Base-by-base conservation (phyloP, 2,329 filamentous ascomycete genomes). In the Aspergillus viridinutans region DNA sequence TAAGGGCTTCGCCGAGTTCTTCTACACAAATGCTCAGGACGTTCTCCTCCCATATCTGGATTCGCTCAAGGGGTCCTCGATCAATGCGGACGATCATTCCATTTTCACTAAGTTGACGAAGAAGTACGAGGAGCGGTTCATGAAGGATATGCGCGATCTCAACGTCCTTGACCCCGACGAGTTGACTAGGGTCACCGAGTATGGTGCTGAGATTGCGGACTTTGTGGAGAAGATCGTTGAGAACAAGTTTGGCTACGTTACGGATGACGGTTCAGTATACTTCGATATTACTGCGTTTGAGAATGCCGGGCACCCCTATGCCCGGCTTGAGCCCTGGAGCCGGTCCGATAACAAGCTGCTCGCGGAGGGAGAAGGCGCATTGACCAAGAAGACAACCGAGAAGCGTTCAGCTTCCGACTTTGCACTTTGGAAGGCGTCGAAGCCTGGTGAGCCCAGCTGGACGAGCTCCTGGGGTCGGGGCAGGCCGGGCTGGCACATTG, bases 401-500 rank as follows among this genome's bases (percentile, higher is more conserved):
- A 97, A 97, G 79, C 85, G 87, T 54, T 87, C 85, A 25, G 80
- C 87, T 1, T 87, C 89, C 6, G 92, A 97, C 68, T 97, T 97
- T 75, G 92, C 92, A 0, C 79, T 97, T 1, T 97, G 92, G 92
- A 97, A 97, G 73, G 86, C 88, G 54, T 92, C 89, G 1, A 97
- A 96, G 76, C 85, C 90, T 14, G 93, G 93, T 47, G 93, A 97
- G 79, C 93, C 93, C 0, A 89, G 85, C 63, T 97, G 93, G 93
- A 81, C 86, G 4, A 94, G 89, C 65, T 86, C 86, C 3, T 97
- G 93, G 92, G 92, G 93, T 4, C 81, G 86, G 55, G 92, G 92
- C 4, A 82, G 93, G 48, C 93, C 93, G 1, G 93, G 93, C 20
- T 97, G 93, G 93, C 93, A 97, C 70, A 97, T 97, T 68, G 92